Conservation (phyloP, 2,329 filamentous ascomycete species). For the Xylaria sp. region DNA sequence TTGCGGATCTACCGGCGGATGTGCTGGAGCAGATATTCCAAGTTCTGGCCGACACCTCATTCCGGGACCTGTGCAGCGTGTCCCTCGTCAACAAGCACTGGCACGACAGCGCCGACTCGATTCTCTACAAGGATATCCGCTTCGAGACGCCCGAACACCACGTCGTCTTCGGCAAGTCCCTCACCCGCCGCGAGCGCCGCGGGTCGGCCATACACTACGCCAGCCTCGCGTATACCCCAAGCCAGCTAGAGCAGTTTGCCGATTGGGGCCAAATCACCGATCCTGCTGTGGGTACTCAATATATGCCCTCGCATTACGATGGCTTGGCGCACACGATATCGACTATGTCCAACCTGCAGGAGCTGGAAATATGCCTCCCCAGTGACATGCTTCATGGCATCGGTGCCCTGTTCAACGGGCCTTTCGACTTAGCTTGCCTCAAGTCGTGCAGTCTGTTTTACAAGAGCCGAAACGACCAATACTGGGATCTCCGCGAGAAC, state of each 20-base stretch:
- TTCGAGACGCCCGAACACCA: slow-evolving; percentile 61
- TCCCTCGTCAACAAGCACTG: slow-evolving; percentile 57
- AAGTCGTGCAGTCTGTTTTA: slow-evolving; percentile 61
- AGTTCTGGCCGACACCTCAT: slow-evolving; percentile 47
- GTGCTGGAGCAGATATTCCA: slow-evolving; percentile 57
- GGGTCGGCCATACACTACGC: slow-evolving; percentile 60
- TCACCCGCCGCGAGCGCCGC: slow-evolving; percentile 58
- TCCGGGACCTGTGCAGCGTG: slow-evolving; percentile 57
- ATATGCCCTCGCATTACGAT: slow-evolving; percentile 53
- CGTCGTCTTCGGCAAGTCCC: slow-evolving; percentile 60
- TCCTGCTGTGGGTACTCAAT: slow-evolving; percentile 51
- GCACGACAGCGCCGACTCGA: slow-evolving; percentile 58
- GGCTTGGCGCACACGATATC: slow-evolving; percentile 59
- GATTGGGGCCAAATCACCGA: slow-evolving; percentile 44
- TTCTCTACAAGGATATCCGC: slow-evolving; percentile 60
- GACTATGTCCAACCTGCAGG: slow-evolving; percentile 62
- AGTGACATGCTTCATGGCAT: slow-evolving; percentile 58
- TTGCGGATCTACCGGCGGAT: slow-evolving; percentile 53
- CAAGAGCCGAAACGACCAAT: slow-evolving; percentile 56
- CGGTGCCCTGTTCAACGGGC: slow-evolving; percentile 61
- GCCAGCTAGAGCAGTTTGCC: slow-evolving; percentile 56
- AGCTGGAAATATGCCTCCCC: slow-evolving; percentile 59
- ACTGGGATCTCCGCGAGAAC: slow-evolving; percentile 64
- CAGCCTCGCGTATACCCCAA: slow-evolving; percentile 58
- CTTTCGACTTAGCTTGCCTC: slow-evolving; percentile 62